Conservation (phyloP, 805 yeast species). For the Saccharomycopsis schoenii region DNA sequence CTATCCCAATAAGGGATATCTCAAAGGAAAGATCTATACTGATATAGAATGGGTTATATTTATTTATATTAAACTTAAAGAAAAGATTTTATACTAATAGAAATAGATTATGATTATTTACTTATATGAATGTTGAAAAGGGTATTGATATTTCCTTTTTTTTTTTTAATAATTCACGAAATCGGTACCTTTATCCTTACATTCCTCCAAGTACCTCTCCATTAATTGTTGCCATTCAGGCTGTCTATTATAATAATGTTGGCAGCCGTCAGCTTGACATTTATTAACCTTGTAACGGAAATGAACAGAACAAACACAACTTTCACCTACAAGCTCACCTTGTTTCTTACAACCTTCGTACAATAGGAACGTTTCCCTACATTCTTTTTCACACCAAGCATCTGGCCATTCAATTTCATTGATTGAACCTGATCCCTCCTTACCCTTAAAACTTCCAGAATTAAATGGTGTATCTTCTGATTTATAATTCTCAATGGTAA, state of each 20-base stretch:
- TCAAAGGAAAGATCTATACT: too few species aligned
- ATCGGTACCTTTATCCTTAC: conserved; percentile 17
- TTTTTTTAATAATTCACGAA: conserved; percentile 14
- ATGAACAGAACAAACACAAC: conserved; percentile 19
- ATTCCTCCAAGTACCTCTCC: conserved; percentile 15
- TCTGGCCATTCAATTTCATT: conserved; percentile 17
- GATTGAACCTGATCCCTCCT: neutral
- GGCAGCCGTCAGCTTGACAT: conserved; percentile 19
- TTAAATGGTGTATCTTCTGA: neutral
- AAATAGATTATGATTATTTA: too few species aligned
- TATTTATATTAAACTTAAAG: too few species aligned
- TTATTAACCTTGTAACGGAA: conserved; percentile 18
- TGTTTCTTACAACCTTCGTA: conserved; percentile 18
- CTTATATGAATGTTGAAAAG: too few species aligned
- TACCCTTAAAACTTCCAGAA: neutral
- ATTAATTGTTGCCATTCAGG: conserved; percentile 14
- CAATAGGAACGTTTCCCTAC: conserved; percentile 15
- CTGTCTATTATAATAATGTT: conserved; percentile 6
- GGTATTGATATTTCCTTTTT: neutral
- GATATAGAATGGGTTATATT: too few species aligned
- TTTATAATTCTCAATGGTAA: neutral
- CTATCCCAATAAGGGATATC: neutral
- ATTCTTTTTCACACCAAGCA: conserved; percentile 18
- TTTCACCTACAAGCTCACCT: conserved; percentile 17
- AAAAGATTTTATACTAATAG: too few species aligned